Conservation (phyloP, 768 basidiomycete genomes). For the Cubamyces sp. region DNA sequence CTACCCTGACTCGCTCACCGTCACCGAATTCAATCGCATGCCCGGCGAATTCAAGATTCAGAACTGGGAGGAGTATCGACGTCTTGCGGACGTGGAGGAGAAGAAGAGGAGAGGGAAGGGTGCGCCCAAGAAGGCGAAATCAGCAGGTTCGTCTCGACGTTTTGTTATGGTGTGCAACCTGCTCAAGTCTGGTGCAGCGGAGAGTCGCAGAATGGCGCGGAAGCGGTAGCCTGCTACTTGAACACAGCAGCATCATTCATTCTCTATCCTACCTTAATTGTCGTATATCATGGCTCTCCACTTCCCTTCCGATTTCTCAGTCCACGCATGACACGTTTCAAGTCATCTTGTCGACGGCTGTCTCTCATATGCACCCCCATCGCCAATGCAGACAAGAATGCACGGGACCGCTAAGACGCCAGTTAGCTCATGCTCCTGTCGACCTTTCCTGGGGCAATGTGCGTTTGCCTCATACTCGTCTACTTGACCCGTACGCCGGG, state of each 20-base stretch:
- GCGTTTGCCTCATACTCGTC: too few relatives aligned
- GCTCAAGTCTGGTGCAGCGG: conserved; percentile 40
- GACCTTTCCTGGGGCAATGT: too few relatives aligned
- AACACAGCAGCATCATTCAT: not conserved
- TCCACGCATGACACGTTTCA: too few relatives aligned
- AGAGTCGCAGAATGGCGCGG: conserved; percentile 54
- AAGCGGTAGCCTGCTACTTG: conserved; percentile 37
- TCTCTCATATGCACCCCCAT: too few relatives aligned
- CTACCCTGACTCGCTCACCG: conserved; percentile 67
- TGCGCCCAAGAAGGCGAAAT: conserved; percentile 79
- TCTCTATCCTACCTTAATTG: not conserved
- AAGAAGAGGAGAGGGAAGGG: conserved; percentile 81
- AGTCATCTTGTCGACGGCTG: too few relatives aligned
- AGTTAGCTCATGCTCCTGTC: too few relatives aligned
- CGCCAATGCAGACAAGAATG: too few relatives aligned
- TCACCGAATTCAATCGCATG: conserved; percentile 56
- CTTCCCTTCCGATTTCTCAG: too few relatives aligned
- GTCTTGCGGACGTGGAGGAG: conserved; percentile 68
- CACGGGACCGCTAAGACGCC: too few relatives aligned
- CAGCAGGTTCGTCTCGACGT: conserved; percentile 43
- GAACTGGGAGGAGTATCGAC: conserved; percentile 68
- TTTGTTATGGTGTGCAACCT: not conserved
- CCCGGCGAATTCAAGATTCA: conserved; percentile 46
- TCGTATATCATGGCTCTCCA: not conserved
- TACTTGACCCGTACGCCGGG: too few relatives aligned